Conservation (phyloP, 176 grass and related monocot genomes). For the Avena sativa region DNA sequence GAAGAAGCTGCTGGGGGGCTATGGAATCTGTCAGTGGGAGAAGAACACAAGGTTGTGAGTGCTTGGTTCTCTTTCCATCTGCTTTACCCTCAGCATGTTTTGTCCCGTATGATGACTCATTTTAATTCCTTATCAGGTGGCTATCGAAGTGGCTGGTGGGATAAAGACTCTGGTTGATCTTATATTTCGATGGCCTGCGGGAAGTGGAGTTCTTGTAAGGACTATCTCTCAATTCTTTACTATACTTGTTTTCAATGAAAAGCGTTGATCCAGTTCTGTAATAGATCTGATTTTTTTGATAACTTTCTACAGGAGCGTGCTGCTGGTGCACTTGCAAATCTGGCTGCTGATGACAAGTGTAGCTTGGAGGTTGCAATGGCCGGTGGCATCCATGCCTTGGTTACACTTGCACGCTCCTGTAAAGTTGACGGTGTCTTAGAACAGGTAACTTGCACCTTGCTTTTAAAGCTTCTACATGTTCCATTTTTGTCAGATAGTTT, state of each 20-base stretch:
- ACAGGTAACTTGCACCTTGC: conserved; percentile 60
- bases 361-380: conserved; percentile 94
- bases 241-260: neutral
- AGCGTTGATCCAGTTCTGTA: neutral
- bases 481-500: neutral
- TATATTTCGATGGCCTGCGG: conserved; percentile 87
- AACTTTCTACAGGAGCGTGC: conserved; percentile 79
- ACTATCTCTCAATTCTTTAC: neutral
- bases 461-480: conserved; percentile 12
- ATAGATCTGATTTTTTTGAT: neutral
- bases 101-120: conserved; percentile 35
- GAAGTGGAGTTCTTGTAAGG: conserved; percentile 94
- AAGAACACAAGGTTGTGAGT: conserved; percentile 91
- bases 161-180: conserved; percentile 90
- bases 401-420: conserved; percentile 89
- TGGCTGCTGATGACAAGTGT: conserved; percentile 98
- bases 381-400: conserved; percentile 94
- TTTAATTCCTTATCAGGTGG: conserved; percentile 56
- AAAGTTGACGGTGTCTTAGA: conserved; percentile 90
- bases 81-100: neutral
- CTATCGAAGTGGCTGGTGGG: conserved; percentile 81
- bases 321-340: conserved; percentile 94
- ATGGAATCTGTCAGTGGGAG: conserved; percentile 98
- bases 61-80: conserved; percentile 32
- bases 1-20: conserved; percentile 99